These are phyloP conservation scores for Melaleuca alternifolia DNA, from an alignment of 345 rosid genomes.

Conservation along the genomic window DNA sequence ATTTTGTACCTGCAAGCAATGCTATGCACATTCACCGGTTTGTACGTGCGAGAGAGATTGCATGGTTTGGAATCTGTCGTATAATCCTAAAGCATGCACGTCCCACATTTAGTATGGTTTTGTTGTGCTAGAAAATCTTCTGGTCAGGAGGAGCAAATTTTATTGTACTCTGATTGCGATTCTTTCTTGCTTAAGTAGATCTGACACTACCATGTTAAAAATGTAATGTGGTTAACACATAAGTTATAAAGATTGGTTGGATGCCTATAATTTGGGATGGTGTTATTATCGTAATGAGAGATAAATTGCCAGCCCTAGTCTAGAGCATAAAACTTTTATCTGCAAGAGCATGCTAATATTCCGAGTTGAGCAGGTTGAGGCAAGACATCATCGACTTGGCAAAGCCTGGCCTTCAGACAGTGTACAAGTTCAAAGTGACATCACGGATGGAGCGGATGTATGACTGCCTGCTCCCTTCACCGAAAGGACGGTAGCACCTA, in stretches of 20 bases:
- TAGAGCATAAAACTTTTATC: not conserved
- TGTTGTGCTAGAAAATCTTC: not conserved
- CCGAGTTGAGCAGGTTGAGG: conserved; percentile 43
- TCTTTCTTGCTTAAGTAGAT: not conserved
- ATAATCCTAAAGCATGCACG: not conserved
- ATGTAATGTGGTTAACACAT: not conserved
- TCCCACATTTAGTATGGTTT: not conserved
- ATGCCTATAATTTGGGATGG: not conserved
- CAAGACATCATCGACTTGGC: conserved; percentile 77
- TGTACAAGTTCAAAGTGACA: conserved; percentile 51
- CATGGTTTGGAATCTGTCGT: not conserved
- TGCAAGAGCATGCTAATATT: not conserved
- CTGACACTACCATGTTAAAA: not conserved
- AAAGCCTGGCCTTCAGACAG: conserved; percentile 48
- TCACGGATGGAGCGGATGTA: conserved; percentile 59
- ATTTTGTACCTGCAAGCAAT: not conserved
- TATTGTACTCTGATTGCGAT: not conserved
- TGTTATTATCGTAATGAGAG: not conserved
- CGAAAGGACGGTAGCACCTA: conserved; percentile 25
- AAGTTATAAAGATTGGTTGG: not conserved
- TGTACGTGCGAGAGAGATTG: not conserved
- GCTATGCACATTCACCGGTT: not conserved
- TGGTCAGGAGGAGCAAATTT: not conserved
- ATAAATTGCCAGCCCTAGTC: not conserved
- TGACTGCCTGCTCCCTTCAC: conserved; percentile 70